phyloP scores from a whole-genome alignment of 1,284 basidiomycete species.

The Cryptococcus sp. region DNA sequence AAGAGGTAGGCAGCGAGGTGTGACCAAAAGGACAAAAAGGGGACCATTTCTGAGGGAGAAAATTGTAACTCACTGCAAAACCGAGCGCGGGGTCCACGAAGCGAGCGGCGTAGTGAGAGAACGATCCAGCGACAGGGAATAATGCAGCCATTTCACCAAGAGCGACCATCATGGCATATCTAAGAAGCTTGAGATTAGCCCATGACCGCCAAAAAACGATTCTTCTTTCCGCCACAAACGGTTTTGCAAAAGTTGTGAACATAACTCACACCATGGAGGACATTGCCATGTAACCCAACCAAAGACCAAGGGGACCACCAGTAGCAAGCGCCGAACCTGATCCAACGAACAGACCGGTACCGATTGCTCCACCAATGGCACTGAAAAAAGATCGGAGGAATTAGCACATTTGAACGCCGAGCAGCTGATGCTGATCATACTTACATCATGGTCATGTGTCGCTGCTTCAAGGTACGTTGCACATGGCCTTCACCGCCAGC shows the following conservation, averaged over 20 bases:
- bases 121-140: slow-evolving; percentile 49
- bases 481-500: slow-evolving; percentile 29
- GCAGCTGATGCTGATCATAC: slow-evolving; percentile 42
- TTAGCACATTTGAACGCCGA: slow-evolving; percentile 32
- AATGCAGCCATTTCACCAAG: slow-evolving; percentile 56
- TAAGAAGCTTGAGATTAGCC: slow-evolving; percentile 3
- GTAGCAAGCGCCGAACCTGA: slow-evolving; percentile 55
- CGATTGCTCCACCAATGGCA: slow-evolving; percentile 37
- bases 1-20: too few species aligned
- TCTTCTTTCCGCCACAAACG: too few species aligned
- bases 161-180: slow-evolving; percentile 51
- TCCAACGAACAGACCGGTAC: slow-evolving; percentile 56
- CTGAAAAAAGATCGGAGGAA: neutral
- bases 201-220: neutral
- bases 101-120: slow-evolving; percentile 53
- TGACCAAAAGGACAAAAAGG: too few species aligned
- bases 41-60: too few species aligned
- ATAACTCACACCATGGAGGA: slow-evolving; percentile 42
- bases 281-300: slow-evolving; percentile 53
- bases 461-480: slow-evolving; percentile 47
- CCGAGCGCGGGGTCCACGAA: slow-evolving; percentile 60
- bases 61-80: slow-evolving; percentile 54
- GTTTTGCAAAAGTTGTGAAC: neutral
- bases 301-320: slow-evolving; percentile 57
- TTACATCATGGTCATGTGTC: slow-evolving; percentile 55